phyloP scores from a whole-genome alignment of 2,329 filamentous ascomycete genomes.

The Epichloe sp. region DNA sequence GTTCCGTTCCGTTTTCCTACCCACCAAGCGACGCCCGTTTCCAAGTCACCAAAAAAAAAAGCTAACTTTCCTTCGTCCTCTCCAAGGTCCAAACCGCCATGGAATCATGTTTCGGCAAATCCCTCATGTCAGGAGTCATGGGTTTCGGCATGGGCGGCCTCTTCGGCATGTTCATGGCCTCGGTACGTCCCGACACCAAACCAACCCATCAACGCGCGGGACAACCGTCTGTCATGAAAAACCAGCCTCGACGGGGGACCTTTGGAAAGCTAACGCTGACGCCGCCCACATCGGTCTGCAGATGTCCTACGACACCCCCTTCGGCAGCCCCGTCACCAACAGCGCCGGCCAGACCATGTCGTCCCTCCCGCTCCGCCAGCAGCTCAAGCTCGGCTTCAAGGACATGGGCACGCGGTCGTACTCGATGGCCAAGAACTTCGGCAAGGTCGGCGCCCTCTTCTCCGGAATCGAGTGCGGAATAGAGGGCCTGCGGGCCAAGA shows the following conservation, averaged over 20 bases:
- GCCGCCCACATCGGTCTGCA: conserved; percentile 23
- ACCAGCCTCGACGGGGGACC: too few species aligned
- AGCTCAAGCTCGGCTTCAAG: conserved; percentile 74
- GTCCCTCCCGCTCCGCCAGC: conserved; percentile 68
- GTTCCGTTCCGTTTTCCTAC: conserved; percentile 13
- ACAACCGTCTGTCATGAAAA: too few species aligned
- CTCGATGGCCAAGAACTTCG: conserved; percentile 86
- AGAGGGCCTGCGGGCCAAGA: conserved; percentile 84
- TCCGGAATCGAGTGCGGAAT: conserved; percentile 91
- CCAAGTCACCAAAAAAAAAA: not conserved
- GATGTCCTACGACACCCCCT: conserved; percentile 96
- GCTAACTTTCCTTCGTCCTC: not conserved
- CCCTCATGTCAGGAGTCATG: conserved; percentile 79
- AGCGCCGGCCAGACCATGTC: conserved; percentile 25
- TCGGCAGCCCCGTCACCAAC: conserved; percentile 39
- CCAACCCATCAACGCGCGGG: too few species aligned
- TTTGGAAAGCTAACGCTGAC: too few species aligned
- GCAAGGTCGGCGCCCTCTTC: conserved; percentile 83
- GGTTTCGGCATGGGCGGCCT: conserved; percentile 88
- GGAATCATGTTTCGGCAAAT: conserved; percentile 87
- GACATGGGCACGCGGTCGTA: conserved; percentile 84
- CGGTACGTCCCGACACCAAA: conserved; percentile 43
- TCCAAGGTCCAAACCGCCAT: conserved; percentile 65
- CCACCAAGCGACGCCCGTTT: not conserved
- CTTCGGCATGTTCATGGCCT: conserved; percentile 97